These are phyloP conservation scores for Penicillium silybi DNA, from an alignment of 495 filamentous ascomycete species.

Conservation along the genomic window DNA sequence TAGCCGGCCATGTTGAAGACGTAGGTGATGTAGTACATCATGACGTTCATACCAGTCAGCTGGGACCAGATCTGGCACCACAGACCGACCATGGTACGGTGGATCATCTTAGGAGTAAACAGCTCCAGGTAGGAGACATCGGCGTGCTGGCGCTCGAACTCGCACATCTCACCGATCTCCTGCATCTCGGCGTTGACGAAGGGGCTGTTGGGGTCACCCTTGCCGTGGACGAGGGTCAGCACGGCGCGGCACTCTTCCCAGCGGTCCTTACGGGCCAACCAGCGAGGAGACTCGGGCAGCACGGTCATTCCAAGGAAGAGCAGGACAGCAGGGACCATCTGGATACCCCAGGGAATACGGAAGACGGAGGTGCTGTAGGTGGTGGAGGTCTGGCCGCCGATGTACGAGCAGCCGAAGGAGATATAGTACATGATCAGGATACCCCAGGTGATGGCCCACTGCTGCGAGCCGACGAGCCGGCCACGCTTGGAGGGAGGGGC, in stretches of 20 bases:
- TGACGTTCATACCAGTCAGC: conserved; percentile 81
- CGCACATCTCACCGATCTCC: conserved; percentile 66
- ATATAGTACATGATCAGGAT: conserved; percentile 83
- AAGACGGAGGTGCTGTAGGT: conserved; percentile 52
- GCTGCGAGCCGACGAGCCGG: conserved; percentile 67
- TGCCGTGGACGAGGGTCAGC: conserved; percentile 65
- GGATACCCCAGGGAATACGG: conserved; percentile 73
- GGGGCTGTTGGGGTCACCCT: conserved; percentile 59
- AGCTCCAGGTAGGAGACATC: conserved; percentile 67
- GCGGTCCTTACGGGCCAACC: conserved; percentile 70
- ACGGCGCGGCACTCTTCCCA: conserved; percentile 68
- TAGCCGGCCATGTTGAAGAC: conserved; percentile 39
- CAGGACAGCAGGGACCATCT: conserved; percentile 67
- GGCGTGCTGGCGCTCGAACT: conserved; percentile 59
- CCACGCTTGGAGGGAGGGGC: conserved; percentile 69
- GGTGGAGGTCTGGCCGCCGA: conserved; percentile 32
- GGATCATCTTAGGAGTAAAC: conserved; percentile 65
- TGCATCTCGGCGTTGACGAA: conserved; percentile 61
- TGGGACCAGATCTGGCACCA: conserved; percentile 83
- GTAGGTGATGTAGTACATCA: conserved; percentile 52
- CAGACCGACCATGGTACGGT: conserved; percentile 66
- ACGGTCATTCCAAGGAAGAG: conserved; percentile 60
- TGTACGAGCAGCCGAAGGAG: conserved; percentile 69
- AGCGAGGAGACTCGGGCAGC: conserved; percentile 77
- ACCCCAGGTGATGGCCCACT: conserved; percentile 82